Evolutionary conservation across 2,329 filamentous ascomycete genomes (phyloP), one percentile per base, ranked within the genome.

Genomic region (Ascochyta rabiei): DNA sequence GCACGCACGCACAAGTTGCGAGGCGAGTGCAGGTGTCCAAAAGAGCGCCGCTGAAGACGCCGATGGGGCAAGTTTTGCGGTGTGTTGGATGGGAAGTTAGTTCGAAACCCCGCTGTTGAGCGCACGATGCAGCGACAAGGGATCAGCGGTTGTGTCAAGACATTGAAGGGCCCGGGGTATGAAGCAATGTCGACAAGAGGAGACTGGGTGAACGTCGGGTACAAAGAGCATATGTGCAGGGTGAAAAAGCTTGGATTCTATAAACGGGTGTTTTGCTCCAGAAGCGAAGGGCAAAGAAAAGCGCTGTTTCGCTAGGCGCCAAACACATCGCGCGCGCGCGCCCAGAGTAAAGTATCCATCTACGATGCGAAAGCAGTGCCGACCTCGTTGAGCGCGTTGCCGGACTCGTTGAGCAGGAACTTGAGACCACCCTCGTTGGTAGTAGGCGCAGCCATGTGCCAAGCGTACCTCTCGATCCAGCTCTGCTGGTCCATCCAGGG

Each of bases 401-500:
- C 67, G 23, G 54, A 52, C 38, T 63, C 37, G 39, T 53, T 65
- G 26, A 67, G 53, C 24, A 69, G 47, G 48, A 49, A 65, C 52
- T 57, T 56, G 8, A 52, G 53, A 21, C 57, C 60, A 37, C 56
- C 53, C 31, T 64, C 58, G 33, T 44, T 39, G 44, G 56, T 55
- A 38, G 53, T 55, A 3, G 64, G 60, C 0, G 69, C 69, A 50
- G 62, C 66, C 59, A 64, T 68, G 57, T 66, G 60, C 58, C 69
- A 71, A 1, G 72, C 69, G 53, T 76, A 76, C 15, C 71, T 51
- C 59, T 74, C 63, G 26, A 76, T 69, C 57, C 62, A 73, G 28
- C 50, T 38, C 52, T 63, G 60, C 19, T 39, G 26, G 49, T 76
- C 74, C 62, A 76, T 56, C 72, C 72, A 76, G 10, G 67, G 65